Evolutionary conservation across 2,329 filamentous ascomycete species (phyloP).

Genomic region (Lachnellula subtilissima): DNA sequence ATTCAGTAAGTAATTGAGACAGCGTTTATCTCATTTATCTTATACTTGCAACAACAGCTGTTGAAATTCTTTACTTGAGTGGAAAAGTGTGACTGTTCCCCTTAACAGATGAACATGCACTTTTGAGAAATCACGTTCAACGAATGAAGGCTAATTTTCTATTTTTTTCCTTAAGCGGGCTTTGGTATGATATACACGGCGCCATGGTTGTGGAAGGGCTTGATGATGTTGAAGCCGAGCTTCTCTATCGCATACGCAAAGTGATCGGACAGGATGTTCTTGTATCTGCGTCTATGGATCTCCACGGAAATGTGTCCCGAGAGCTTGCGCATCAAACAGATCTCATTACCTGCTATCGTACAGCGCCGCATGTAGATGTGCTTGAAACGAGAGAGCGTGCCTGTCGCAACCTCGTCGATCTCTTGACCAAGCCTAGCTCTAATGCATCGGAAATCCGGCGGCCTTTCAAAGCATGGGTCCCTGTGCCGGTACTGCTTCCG

Average conservation of each 20-base stretch:
- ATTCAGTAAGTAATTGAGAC: conserved; percentile 30
- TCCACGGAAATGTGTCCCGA: conserved; percentile 50
- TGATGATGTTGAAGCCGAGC: conserved; percentile 44
- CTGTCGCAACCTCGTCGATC: conserved; percentile 43
- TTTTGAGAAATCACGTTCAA: too few relatives aligned
- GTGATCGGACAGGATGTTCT: conserved; percentile 43
- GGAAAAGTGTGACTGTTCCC: too few relatives aligned
- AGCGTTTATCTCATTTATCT: too few relatives aligned
- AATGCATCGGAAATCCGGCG: conserved; percentile 22
- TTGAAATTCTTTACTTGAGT: too few relatives aligned
- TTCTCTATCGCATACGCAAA: conserved; percentile 40
- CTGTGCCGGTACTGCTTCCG: conserved; percentile 46
- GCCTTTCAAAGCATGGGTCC: conserved; percentile 49
- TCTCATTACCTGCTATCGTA: conserved; percentile 45
- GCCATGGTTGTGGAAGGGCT: conserved; percentile 50
- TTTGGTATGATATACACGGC: conserved; percentile 54
- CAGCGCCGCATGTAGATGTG: conserved; percentile 46
- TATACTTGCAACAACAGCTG: too few relatives aligned
- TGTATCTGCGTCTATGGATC: conserved; percentile 51
- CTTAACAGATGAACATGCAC: too few relatives aligned
- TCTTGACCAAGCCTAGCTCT: conserved; percentile 28
- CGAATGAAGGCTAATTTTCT: not conserved
- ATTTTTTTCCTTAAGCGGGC: conserved; percentile 27
- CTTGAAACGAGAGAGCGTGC: conserved; percentile 47
- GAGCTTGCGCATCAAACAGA: conserved; percentile 45